Evolutionary conservation across 345 rosid species (phyloP), one percentile per base, ranked within the genome.

Genomic region (Psidium guajava): DNA sequence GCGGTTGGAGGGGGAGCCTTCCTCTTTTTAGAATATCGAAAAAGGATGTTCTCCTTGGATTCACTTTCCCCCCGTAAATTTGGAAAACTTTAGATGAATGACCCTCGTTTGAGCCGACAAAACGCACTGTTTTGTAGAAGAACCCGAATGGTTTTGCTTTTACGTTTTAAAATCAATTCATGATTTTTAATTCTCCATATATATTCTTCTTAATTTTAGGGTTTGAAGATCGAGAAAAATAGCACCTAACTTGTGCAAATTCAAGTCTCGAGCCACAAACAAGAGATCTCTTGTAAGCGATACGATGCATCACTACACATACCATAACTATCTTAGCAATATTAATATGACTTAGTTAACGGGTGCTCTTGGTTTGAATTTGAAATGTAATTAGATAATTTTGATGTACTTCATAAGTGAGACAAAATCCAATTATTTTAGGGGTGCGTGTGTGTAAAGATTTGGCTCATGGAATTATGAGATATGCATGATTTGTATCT

Each of bases 271-370:
- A 69, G 0, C 47, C 25, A 2, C 36, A 69, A 69, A 64, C 4
- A 28, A 32, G 47, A 32, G 77, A 32, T 36, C 4, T 69, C 77
- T 32, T 69, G 18, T 18, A 18, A 18, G 36, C 11, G 42, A 69
- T 64, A 64, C 0, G 1, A 11, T 32, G 75, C 0, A 5, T 64
- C 44, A 24, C 0, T 4, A 69, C 24, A 8, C 3, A 0, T 28
- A 11, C 1, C 40, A 28, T 59, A 27, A n/a, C 44, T 5, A 0
- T 18, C 47, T 32, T 69, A 42, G 6, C 77, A 32, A 16, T 2
- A 69, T 5, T 36, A 32, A 0, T 8, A 36, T 36, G 47, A 69
- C 36, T 69, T 36, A 8, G 47, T 36, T 36, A 69, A 32, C 6
- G 0, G 47, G 22, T 69, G 47, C 25, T 36, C 80, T 18, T 36